Percentiles rank a stretch among this genome's conserved stretches.
phyloP scores from a whole-genome alignment of 2,329 filamentous ascomycete genomes.

The Arachnomyces sp. region DNA sequence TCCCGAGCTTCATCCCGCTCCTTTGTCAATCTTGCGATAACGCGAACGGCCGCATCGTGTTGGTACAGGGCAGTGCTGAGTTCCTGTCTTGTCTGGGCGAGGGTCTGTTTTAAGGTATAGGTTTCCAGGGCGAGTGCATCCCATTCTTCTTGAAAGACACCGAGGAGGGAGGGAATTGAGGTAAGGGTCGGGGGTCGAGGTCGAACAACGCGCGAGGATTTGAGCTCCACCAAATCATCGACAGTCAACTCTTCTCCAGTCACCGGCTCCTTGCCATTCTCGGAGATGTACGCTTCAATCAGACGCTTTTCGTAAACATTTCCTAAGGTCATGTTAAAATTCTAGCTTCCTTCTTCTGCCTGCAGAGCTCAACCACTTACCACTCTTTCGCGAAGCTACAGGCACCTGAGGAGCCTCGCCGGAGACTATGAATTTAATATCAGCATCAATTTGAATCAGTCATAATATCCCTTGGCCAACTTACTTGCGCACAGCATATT shows the following conservation, averaged over 20 bases:
- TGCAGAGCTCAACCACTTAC: constrained; percentile 42
- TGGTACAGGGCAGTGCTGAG: constrained; percentile 90
- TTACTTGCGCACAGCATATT: constrained; percentile 59
- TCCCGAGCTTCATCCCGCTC: constrained; percentile 90
- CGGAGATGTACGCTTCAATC: constrained; percentile 87
- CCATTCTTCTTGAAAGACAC: constrained; percentile 97
- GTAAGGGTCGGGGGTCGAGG: constrained; percentile 88
- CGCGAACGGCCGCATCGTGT: constrained; percentile 90
- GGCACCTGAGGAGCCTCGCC: constrained; percentile 93
- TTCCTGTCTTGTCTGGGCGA: constrained; percentile 85
- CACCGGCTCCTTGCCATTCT: constrained; percentile 86
- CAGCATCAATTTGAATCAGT: constrained; percentile 9
- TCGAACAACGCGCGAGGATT: constrained; percentile 72
- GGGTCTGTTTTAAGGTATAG: constrained; percentile 80
- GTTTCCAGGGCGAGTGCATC: constrained; percentile 86
- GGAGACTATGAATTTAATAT: constrained; percentile 57
- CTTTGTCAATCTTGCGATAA: constrained; percentile 82
- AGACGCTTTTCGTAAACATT: constrained; percentile 90
- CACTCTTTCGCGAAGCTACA: constrained; percentile 89
- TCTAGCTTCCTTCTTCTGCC: too few species aligned
- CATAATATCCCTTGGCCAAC: constrained; percentile 29
- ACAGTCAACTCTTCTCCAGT: constrained; percentile 73
- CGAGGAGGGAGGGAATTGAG: constrained; percentile 88
- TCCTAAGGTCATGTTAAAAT: constrained; percentile 41
- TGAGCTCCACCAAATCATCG: constrained; percentile 82